phyloP scores from a whole-genome alignment of 2,329 filamentous ascomycete genomes.

The Pseudocercospora ulei region DNA sequence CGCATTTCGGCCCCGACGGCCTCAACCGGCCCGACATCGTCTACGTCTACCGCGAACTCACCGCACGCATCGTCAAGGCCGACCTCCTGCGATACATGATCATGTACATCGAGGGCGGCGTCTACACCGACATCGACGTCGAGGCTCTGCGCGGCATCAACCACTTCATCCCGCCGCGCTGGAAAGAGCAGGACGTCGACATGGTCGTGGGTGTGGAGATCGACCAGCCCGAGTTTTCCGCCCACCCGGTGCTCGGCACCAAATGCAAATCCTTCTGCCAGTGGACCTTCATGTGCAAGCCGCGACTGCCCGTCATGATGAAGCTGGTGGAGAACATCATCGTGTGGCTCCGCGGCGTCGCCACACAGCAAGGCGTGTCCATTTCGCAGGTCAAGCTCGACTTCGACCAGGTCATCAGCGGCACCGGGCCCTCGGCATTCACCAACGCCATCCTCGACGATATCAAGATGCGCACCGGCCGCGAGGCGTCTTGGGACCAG shows the following conservation, averaged over 20 bases:
- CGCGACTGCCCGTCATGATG: slow-evolving; percentile 58
- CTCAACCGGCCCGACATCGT: slow-evolving; percentile 59
- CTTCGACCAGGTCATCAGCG: slow-evolving; percentile 62
- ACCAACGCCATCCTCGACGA: slow-evolving; percentile 55
- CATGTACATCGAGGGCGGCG: slow-evolving; percentile 56
- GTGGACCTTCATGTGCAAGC: slow-evolving; percentile 65
- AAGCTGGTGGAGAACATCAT: slow-evolving; percentile 59
- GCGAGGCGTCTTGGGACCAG: slow-evolving; percentile 49
- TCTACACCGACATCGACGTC: slow-evolving; percentile 54
- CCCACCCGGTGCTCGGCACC: slow-evolving; percentile 56
- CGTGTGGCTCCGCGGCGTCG: slow-evolving; percentile 53
- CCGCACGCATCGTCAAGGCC: slow-evolving; percentile 56
- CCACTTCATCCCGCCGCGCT: slow-evolving; percentile 54
- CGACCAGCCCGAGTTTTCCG: slow-evolving; percentile 55
- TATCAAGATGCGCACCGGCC: slow-evolving; percentile 47
- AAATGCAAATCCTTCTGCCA: slow-evolving; percentile 65
- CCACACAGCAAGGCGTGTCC: slow-evolving; percentile 49
- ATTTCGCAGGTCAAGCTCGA: slow-evolving; percentile 55
- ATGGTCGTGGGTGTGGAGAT: slow-evolving; percentile 63
- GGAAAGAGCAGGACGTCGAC: slow-evolving; percentile 55
- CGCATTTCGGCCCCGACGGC: slow-evolving; percentile 55
- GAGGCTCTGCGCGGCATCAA: slow-evolving; percentile 47
- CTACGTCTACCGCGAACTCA: slow-evolving; percentile 50
- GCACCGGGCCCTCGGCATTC: slow-evolving; percentile 63
- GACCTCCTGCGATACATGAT: slow-evolving; percentile 57